Conservation (phyloP, 2,329 filamentous ascomycete species). For the Rosellinia necatrix region DNA sequence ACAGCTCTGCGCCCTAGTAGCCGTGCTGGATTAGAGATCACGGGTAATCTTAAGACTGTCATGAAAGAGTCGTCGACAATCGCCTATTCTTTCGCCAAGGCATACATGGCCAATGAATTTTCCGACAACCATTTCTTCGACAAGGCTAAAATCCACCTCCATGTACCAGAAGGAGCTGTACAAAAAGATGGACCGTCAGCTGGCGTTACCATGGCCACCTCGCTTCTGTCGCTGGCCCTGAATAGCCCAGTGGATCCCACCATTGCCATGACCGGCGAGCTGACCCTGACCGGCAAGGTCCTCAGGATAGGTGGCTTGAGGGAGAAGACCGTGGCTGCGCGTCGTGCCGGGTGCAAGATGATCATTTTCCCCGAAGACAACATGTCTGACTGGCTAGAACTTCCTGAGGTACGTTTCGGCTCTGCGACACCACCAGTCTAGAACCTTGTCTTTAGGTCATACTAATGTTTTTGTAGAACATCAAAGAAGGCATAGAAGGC, state of each 20-base stretch:
- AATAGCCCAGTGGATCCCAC: slow-evolving; percentile 79
- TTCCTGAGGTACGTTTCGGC: slow-evolving; percentile 79
- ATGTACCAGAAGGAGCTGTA: slow-evolving; percentile 95
- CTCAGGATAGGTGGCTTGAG: slow-evolving; percentile 89
- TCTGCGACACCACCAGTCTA: slow-evolving; percentile 9
- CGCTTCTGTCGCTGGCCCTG: slow-evolving; percentile 81
- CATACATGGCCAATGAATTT: slow-evolving; percentile 81
- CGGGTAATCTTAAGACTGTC: slow-evolving; percentile 90
- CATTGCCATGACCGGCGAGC: slow-evolving; percentile 96
- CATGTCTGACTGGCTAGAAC: slow-evolving; percentile 93
- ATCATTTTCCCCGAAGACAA: slow-evolving; percentile 96
- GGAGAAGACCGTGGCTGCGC: slow-evolving; percentile 96
- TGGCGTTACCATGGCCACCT: slow-evolving; percentile 98
- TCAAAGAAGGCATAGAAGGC: slow-evolving; percentile 94
- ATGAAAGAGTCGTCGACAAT: slow-evolving; percentile 98
- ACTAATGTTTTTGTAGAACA: slow-evolving; percentile 68
- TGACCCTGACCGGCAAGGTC: slow-evolving; percentile 96
- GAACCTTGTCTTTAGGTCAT: slow-evolving; percentile 1
- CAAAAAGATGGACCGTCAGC: slow-evolving; percentile 93
- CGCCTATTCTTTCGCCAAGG: slow-evolving; percentile 94
- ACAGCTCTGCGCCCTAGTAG: slow-evolving; percentile 75
- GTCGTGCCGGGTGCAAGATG: slow-evolving; percentile 87
- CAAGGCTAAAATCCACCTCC: slow-evolving; percentile 90
- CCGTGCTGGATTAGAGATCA: slow-evolving; percentile 82
- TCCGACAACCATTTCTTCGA: slow-evolving; percentile 95